Conservation (phyloP, 345 rosid genomes). For the Hibiscus trionum region DNA sequence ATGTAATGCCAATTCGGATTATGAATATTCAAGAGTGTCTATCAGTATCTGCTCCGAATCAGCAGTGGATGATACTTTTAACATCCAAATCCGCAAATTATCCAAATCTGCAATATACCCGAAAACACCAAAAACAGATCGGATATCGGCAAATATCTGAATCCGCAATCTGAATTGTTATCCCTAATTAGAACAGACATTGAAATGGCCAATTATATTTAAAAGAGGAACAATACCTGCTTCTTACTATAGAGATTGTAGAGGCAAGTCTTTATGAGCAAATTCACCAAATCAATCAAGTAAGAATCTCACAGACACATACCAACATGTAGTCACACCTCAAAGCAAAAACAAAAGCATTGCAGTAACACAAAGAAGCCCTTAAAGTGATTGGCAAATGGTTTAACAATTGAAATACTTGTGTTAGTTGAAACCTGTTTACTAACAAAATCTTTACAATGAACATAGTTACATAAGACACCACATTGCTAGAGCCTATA, state of each 20-base stretch:
- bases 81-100: too few species aligned
- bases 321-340: neutral
- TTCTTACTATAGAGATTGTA: neutral
- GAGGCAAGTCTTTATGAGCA: neutral
- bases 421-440: neutral
- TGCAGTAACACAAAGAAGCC: neutral
- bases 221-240: neutral
- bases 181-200: neutral
- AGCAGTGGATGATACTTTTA: too few species aligned
- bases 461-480: neutral
- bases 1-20: too few species aligned
- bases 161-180: too few species aligned
- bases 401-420: neutral
- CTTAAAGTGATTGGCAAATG: neutral
- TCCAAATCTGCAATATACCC: too few species aligned
- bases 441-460: neutral
- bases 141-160: too few species aligned
- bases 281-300: neutral
- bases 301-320: neutral
- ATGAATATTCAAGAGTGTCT: too few species aligned
- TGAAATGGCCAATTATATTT: neutral
- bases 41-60: too few species aligned
- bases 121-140: too few species aligned
- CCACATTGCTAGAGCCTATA: neutral
- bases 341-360: neutral